phyloP scores from a whole-genome alignment of 345 rosid genomes.

The Aquilaria malaccensis region DNA sequence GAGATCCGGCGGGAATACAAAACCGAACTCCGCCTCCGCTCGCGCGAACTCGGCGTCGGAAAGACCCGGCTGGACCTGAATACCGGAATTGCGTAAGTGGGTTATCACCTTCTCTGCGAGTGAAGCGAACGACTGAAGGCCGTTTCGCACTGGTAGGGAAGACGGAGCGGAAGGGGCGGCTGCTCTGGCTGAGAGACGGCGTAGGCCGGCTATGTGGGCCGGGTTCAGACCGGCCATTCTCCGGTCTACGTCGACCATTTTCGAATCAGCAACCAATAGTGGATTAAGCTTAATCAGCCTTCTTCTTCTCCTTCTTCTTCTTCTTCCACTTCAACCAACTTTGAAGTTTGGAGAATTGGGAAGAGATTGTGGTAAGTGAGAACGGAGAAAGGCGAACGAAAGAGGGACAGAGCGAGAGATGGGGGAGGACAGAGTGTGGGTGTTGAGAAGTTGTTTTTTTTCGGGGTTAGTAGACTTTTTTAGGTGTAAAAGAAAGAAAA shows the following conservation, averaged over 20 bases:
- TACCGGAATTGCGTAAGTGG: conserved; percentile 58
- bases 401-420: neutral
- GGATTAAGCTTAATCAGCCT: neutral
- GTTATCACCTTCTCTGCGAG: conserved; percentile 69
- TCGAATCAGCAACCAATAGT: neutral
- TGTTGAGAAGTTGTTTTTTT: neutral
- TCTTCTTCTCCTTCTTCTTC: no score
- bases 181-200: conserved; percentile 92
- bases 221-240: conserved; percentile 87
- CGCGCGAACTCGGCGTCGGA: conserved; percentile 80
- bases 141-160: conserved; percentile 42
- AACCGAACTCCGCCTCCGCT: conserved; percentile 87
- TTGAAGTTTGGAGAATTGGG: no score
- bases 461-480: neutral
- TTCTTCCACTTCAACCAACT: no score
- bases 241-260: conserved; percentile 98
- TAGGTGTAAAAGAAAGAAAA: neutral
- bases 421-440: neutral
- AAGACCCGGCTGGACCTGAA: conserved; percentile 78
- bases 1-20: conserved; percentile 92
- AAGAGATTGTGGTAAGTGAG: neutral
- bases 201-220: conserved; percentile 84
- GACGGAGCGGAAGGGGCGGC: conserved; percentile 54
- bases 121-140: conserved; percentile 64
- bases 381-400: conserved; percentile 11